Conservation (phyloP, 129 eudicot genomes). For the Flaveria ramosissima region DNA sequence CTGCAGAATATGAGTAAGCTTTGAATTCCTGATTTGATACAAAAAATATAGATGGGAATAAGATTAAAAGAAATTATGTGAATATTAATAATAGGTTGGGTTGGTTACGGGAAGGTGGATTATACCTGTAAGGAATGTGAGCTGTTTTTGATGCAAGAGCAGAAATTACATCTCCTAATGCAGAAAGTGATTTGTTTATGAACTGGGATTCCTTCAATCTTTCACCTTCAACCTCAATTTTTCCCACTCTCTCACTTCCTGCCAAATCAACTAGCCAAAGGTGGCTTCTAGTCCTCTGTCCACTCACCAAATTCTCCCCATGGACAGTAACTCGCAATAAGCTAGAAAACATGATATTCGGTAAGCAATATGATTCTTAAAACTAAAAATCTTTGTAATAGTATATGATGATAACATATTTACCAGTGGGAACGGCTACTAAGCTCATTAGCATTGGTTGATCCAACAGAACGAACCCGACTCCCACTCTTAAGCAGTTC, state of each 20-base stretch:
- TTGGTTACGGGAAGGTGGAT: slow-evolving; percentile 22
- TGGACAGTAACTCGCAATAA: slow-evolving; percentile 82
- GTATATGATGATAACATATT: not conserved
- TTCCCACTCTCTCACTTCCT: slow-evolving; percentile 94
- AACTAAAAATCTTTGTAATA: not conserved
- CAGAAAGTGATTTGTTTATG: slow-evolving; percentile 87
- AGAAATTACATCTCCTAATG: slow-evolving; percentile 93
- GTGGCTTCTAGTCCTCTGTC: slow-evolving; percentile 83
- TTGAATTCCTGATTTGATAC: slow-evolving; percentile 76
- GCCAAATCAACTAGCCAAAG: slow-evolving; percentile 98
- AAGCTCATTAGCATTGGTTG: slow-evolving; percentile 93
- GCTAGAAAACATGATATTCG: slow-evolving; percentile 42
- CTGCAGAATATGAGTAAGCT: slow-evolving; percentile 96
- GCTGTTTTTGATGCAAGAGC: slow-evolving; percentile 94
- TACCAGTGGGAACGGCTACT: slow-evolving; percentile 99
- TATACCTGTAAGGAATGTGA: slow-evolving; percentile 93
- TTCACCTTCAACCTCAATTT: slow-evolving; percentile 93
- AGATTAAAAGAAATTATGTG: slow-evolving; percentile 10
- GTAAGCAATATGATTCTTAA: not conserved
- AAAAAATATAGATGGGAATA: slow-evolving; percentile 3
- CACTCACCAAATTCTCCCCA: slow-evolving; percentile 73
- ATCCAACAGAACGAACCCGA: slow-evolving; percentile 88
- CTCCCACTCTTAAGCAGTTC: slow-evolving; percentile 76
- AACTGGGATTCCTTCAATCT: slow-evolving; percentile 92
- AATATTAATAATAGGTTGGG: not conserved